Conservation (phyloP, 176 grass and related monocot species). For the Aegilops bicornis region DNA sequence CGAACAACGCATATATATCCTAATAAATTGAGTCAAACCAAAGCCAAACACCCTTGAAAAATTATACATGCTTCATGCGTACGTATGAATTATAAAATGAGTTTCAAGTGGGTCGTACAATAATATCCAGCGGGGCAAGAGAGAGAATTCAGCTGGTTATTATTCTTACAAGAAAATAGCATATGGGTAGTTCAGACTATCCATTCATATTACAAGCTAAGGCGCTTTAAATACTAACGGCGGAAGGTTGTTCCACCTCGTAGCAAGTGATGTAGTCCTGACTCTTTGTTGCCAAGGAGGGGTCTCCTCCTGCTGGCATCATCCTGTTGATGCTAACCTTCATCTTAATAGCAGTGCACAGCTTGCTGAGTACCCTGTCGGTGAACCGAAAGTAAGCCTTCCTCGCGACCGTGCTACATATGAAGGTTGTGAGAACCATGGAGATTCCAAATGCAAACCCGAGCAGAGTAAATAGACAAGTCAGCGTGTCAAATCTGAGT, state of each 20-base stretch:
- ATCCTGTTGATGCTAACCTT: background rate
- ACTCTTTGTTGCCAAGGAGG: background rate
- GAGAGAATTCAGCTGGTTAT: no score
- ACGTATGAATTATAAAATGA: no score
- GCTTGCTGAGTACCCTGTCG: background rate
- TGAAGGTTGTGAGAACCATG: background rate
- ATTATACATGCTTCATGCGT: no score
- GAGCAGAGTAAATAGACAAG: background rate
- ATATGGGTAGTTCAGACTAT: no score
- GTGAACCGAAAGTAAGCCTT: conserved; percentile 21
- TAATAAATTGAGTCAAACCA: no score
- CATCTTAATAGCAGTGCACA: background rate
- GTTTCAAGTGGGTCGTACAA: no score
- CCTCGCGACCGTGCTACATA: background rate
- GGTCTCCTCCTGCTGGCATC: background rate
- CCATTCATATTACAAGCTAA: no score
- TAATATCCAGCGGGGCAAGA: no score
- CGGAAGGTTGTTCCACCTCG: background rate
- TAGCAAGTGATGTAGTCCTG: background rate
- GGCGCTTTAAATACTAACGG: no score
- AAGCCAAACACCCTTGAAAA: no score
- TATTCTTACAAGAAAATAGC: background rate
- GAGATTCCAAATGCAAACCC: conserved; percentile 32
- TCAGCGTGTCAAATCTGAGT: background rate
- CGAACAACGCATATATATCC: no score